Evolutionary conservation across 2,329 filamentous ascomycete species (phyloP).

Genomic region (Huntiella bhutanensis): DNA sequence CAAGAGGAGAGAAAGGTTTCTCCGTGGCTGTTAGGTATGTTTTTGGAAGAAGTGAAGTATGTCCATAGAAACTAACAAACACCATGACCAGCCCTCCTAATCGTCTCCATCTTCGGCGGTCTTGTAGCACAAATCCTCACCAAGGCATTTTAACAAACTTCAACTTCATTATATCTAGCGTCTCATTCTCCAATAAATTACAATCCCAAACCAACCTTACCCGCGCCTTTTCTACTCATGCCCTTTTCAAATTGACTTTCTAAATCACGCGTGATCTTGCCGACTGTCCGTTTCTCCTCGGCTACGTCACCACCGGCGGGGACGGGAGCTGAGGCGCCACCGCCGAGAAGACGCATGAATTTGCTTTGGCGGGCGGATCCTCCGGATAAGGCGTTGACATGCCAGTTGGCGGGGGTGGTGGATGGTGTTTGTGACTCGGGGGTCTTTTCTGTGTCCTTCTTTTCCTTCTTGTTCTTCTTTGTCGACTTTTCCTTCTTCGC

Average conservation of each 20-base stretch:
- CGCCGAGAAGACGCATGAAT: constrained; percentile 37
- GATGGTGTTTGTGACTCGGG: neutral
- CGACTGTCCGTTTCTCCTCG: constrained; percentile 12
- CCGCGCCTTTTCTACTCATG: constrained; percentile 30
- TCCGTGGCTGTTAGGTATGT: constrained; percentile 42
- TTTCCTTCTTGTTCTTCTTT: neutral
- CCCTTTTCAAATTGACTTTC: constrained; percentile 38
- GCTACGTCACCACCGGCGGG: neutral
- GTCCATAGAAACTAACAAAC: neutral
- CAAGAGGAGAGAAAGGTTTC: constrained; percentile 39
- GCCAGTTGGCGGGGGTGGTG: constrained; percentile 24
- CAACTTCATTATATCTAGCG: neutral
- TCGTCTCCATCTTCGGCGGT: neutral
- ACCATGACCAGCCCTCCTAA: neutral
- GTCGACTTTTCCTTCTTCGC: constrained; percentile 12
- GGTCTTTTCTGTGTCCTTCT: neutral
- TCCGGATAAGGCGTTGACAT: constrained; percentile 32
- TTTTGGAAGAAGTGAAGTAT: neutral
- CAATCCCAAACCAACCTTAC: constrained; percentile 6
- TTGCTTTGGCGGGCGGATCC: constrained; percentile 32
- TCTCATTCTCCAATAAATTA: neutral
- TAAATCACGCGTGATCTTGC: constrained; percentile 31
- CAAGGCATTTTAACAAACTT: neutral
- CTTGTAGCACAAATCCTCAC: neutral
- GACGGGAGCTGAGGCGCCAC: constrained; percentile 17